These are phyloP conservation scores for Fallopia convolvulus DNA, from an alignment of 148 eudicot genomes.

Conservation along the genomic window DNA sequence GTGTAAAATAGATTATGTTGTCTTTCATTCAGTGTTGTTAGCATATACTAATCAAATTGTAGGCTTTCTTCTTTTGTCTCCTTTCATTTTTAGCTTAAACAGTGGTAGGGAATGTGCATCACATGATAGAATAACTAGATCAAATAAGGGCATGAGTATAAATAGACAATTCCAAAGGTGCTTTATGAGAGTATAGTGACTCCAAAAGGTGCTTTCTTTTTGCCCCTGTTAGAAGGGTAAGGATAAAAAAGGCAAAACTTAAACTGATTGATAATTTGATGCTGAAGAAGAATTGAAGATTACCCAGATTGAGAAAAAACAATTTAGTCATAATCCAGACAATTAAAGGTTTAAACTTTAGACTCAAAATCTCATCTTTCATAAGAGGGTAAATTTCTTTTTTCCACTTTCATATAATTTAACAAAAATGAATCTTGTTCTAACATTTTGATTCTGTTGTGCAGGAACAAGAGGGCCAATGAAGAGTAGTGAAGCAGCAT, in stretches of 20 bases:
- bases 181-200: neutral
- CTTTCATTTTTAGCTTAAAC: neutral
- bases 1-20: neutral
- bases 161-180: neutral
- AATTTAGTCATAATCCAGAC: too few species aligned
- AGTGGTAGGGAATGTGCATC: slow-evolving; percentile 4
- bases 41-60: neutral
- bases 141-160: neutral
- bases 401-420: neutral
- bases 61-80: neutral
- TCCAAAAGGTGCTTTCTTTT: slow-evolving; percentile 8
- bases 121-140: neutral
- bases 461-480: slow-evolving; percentile 62
- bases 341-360: too few species aligned
- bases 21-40: neutral
- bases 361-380: too few species aligned
- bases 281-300: neutral
- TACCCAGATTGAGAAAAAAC: neutral
- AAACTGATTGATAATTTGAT: neutral
- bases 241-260: neutral
- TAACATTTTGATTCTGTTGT: neutral
- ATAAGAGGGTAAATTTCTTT: too few species aligned
- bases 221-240: neutral
- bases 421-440: neutral
- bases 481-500: slow-evolving; percentile 55